Evolutionary conservation across 176 grass and related monocot genomes (phyloP).

Genomic region (Oropetium thomaeum): DNA sequence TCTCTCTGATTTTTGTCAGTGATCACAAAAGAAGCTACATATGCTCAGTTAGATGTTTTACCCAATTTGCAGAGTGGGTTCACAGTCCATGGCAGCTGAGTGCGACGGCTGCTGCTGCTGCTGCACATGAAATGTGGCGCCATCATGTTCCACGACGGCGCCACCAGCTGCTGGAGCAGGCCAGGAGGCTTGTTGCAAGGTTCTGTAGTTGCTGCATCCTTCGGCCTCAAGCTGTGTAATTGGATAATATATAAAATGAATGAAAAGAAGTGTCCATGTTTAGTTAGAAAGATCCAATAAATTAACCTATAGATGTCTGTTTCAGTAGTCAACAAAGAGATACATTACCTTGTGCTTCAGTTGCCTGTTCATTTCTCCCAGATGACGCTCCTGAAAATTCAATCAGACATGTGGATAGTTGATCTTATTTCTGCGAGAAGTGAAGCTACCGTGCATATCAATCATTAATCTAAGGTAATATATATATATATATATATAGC

Average conservation of each 20-base stretch:
- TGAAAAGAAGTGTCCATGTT: neutral
- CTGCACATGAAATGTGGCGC: slow-evolving; percentile 53
- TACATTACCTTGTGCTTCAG: slow-evolving; percentile 64
- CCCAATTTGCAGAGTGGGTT: slow-evolving; percentile 88
- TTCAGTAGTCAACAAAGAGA: neutral
- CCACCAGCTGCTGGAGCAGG: slow-evolving; percentile 46
- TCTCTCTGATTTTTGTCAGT: too few relatives aligned
- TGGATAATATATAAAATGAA: neutral
- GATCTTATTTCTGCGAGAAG: neutral
- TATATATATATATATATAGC: too few relatives aligned
- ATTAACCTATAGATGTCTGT: neutral
- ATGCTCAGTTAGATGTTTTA: neutral
- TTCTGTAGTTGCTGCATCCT: slow-evolving; percentile 50
- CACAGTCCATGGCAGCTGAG: slow-evolving; percentile 62
- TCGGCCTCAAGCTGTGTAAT: slow-evolving; percentile 63
- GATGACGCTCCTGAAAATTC: slow-evolving; percentile 69
- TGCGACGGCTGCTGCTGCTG: slow-evolving; percentile 52
- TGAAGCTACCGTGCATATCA: neutral
- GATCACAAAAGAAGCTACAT: too few relatives aligned
- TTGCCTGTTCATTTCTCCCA: slow-evolving; percentile 92
- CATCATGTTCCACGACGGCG: slow-evolving; percentile 35
- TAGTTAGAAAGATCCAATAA: neutral
- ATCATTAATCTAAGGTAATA: neutral
- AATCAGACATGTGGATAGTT: neutral
- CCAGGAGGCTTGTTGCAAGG: slow-evolving; percentile 59